Percentiles rank a stretch among this genome's conserved stretches.
phyloP scores from a whole-genome alignment of 2,329 filamentous ascomycete genomes.

The Aureobasidium sp. region DNA sequence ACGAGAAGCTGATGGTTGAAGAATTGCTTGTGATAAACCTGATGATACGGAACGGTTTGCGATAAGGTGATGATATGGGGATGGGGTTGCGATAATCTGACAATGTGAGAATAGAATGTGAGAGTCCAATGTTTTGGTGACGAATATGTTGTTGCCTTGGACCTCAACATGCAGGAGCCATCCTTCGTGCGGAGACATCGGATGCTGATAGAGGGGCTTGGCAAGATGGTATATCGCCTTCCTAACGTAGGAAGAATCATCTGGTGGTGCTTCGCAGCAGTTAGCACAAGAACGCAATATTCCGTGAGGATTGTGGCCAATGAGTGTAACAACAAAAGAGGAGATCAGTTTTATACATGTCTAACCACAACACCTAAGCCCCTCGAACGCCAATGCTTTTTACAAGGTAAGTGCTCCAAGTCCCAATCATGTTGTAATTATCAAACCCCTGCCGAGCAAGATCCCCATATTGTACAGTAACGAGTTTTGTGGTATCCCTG shows the following conservation, averaged over 20 bases:
- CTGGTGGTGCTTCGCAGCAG: background rate
- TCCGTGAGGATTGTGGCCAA: background rate
- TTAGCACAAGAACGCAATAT: background rate
- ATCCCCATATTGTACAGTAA: background rate
- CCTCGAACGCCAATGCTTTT: constrained; percentile 9
- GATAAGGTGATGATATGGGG: background rate
- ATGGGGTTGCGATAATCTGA: background rate
- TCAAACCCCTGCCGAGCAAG: background rate
- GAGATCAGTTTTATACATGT: constrained; percentile 10
- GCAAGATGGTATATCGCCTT: background rate
- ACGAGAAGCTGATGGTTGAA: background rate
- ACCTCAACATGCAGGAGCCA: background rate
- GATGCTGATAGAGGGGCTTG: background rate
- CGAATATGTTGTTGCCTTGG: background rate
- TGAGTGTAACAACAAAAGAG: background rate
- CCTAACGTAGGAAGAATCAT: background rate
- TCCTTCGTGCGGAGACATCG: background rate
- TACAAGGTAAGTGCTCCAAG: background rate
- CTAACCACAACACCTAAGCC: constrained; percentile 1
- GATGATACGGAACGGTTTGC: background rate
- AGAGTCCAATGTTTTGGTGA: background rate
- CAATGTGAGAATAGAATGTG: background rate
- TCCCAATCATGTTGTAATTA: background rate
- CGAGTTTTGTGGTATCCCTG: constrained; percentile 1
- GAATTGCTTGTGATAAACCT: background rate